Evolutionary conservation across 208 protist species (phyloP).

Genomic region (Acanthamoeba pearcei): DNA sequence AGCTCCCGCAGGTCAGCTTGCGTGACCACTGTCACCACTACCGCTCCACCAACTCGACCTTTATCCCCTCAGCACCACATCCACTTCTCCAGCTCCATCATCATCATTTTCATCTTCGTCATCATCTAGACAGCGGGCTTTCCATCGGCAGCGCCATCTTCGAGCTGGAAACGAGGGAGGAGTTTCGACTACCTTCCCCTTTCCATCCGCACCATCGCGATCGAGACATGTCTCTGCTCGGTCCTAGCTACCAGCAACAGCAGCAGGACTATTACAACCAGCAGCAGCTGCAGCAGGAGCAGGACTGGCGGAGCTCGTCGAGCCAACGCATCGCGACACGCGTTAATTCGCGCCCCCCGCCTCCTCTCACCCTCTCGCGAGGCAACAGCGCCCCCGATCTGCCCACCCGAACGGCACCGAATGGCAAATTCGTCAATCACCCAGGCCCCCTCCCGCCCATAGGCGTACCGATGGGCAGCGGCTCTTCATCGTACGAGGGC

Average conservation of each 20-base stretch:
- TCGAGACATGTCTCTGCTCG: slow-evolving; percentile 1
- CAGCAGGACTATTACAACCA: slow-evolving; percentile 40
- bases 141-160: not conserved
- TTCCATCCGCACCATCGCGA: not conserved
- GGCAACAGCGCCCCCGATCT: slow-evolving; percentile 59
- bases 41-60: not conserved
- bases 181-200: not conserved
- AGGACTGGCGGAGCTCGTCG: not conserved
- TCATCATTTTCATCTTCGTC: not conserved
- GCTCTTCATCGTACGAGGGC: not conserved
- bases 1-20: not conserved
- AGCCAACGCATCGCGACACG: slow-evolving; percentile 13
- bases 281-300: not conserved
- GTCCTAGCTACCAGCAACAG: not conserved
- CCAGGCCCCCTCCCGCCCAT: too few species aligned
- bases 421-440: slow-evolving; percentile 25
- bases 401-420: not conserved
- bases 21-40: not conserved
- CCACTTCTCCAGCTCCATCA: too few species aligned
- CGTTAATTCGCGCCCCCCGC: not conserved
- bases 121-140: not conserved
- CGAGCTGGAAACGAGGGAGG: slow-evolving; percentile 19
- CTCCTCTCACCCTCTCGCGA: slow-evolving; percentile 49
- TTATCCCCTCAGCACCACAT: not conserved
- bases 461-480: not conserved